Conservation (phyloP, 352 stramenopile genomes). For the Phytophthora macrochlamydospora region DNA sequence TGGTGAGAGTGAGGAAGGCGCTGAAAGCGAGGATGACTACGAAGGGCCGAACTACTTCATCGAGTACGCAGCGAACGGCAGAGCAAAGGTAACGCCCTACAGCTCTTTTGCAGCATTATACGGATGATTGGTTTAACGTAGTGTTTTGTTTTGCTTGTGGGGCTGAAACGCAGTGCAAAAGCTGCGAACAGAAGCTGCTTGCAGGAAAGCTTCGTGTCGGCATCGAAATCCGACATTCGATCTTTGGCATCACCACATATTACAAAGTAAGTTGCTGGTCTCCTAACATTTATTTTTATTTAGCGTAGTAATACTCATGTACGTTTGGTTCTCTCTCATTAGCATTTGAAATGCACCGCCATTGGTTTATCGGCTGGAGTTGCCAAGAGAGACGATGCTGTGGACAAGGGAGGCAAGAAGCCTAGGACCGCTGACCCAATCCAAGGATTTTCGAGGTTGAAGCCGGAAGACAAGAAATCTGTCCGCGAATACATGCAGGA, state of each 20-base stretch:
- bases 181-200: slow-evolving; percentile 68
- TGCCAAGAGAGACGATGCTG: slow-evolving; percentile 21
- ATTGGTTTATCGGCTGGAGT: slow-evolving; percentile 25
- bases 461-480: slow-evolving; percentile 45
- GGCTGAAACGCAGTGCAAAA: slow-evolving; percentile 62
- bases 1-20: slow-evolving; percentile 28
- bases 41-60: slow-evolving; percentile 62
- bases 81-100: slow-evolving; percentile 49
- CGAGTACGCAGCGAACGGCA: slow-evolving; percentile 66
- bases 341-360: slow-evolving; percentile 46
- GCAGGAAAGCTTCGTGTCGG: slow-evolving; percentile 54
- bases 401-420: slow-evolving; percentile 13
- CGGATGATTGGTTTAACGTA: slow-evolving; percentile 1
- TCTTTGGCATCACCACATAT: slow-evolving; percentile 82
- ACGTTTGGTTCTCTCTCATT: slow-evolving; percentile 2
- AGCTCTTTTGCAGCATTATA: not conserved
- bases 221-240: slow-evolving; percentile 71
- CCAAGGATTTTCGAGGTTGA: slow-evolving; percentile 47
- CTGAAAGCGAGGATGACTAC: slow-evolving; percentile 46
- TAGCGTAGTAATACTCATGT: slow-evolving; percentile 1
- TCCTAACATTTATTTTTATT: not conserved
- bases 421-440: slow-evolving; percentile 44
- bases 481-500: slow-evolving; percentile 63
- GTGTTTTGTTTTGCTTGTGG: slow-evolving; percentile 1
- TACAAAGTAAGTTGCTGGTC: slow-evolving; percentile 63